Percentiles rank a stretch among this genome's conserved stretches.
Conservation (phyloP, 2,329 filamentous ascomycete genomes). For the Trichoderma koningii region DNA sequence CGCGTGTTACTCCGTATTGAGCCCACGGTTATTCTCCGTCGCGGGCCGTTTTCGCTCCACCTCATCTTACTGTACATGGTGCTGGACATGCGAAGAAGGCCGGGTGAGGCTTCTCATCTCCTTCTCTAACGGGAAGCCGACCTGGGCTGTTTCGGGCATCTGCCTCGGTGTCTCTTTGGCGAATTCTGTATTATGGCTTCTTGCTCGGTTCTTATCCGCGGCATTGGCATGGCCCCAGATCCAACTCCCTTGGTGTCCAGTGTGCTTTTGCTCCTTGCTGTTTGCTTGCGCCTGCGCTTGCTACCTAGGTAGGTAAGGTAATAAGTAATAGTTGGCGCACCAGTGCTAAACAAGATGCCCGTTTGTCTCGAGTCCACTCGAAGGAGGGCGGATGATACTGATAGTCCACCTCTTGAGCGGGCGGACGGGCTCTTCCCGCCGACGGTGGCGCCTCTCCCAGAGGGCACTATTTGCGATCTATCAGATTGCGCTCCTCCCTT, state of each 20-base stretch:
- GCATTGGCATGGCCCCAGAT: no score
- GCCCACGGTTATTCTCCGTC: constrained; percentile 20
- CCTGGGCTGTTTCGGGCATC: constrained; percentile 17
- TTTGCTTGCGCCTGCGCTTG: neutral
- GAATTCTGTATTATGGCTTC: neutral
- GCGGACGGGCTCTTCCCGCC: neutral
- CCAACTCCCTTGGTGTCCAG: no score
- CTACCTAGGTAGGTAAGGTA: no score
- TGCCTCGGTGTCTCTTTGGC: neutral
- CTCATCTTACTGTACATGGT: neutral
- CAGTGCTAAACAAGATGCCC: no score
- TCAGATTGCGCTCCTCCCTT: constrained; percentile 16
- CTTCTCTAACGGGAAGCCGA: constrained; percentile 1
- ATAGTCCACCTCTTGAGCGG: neutral
- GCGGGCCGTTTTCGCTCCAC: constrained; percentile 13
- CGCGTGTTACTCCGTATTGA: constrained; percentile 12
- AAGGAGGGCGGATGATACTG: no score
- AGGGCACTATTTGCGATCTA: constrained; percentile 6
- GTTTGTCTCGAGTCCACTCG: no score
- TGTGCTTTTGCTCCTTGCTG: neutral
- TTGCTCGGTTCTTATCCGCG: no score
- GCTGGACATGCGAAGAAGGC: neutral
- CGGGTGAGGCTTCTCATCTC: neutral
- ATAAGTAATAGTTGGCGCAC: no score
- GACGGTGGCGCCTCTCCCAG: neutral